Percentiles rank a stretch among this genome's conserved stretches.
Conservation (phyloP, 495 filamentous ascomycete species). For the Penicillium atrosanguineum region DNA sequence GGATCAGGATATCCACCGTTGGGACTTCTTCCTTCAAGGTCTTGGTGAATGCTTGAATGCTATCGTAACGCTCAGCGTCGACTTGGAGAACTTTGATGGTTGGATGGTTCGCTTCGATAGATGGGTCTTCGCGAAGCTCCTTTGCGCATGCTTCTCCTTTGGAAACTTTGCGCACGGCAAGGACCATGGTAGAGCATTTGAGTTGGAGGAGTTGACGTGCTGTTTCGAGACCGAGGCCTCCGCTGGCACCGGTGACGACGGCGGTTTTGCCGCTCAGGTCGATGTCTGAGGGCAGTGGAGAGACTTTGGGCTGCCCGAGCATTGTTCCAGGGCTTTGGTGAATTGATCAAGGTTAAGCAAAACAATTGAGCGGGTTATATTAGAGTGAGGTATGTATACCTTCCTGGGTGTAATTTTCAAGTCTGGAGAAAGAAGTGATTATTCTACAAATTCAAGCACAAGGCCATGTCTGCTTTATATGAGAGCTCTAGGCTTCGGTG, state of each 20-base stretch:
- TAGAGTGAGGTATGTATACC: too few relatives aligned
- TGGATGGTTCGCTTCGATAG: slow-evolving; percentile 8
- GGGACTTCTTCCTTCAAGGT: not conserved
- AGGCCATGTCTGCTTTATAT: too few relatives aligned
- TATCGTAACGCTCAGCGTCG: slow-evolving; percentile 21
- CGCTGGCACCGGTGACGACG: slow-evolving; percentile 19
- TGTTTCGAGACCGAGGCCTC: slow-evolving; percentile 19
- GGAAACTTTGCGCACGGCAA: slow-evolving; percentile 17
- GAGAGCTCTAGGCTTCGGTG: too few relatives aligned
- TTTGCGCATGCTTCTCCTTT: slow-evolving; percentile 7
- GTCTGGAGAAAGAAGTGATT: too few relatives aligned
- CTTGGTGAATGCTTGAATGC: slow-evolving; percentile 4
- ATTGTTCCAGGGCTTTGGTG: too few relatives aligned
- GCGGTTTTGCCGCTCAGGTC: slow-evolving; percentile 18
- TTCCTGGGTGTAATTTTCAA: too few relatives aligned
- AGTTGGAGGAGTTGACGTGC: slow-evolving; percentile 17
- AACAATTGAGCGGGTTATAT: too few relatives aligned
- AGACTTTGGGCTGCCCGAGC: not conserved
- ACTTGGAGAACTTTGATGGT: slow-evolving; percentile 16
- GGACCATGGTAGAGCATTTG: slow-evolving; percentile 13
- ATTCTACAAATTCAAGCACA: too few relatives aligned
- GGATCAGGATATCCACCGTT: not conserved
- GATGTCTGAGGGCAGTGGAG: slow-evolving; percentile 2
- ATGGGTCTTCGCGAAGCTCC: slow-evolving; percentile 5
- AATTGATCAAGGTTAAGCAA: too few relatives aligned